phyloP scores from a whole-genome alignment of 805 yeast genomes.

The Ogataea trehaloabstinens region DNA sequence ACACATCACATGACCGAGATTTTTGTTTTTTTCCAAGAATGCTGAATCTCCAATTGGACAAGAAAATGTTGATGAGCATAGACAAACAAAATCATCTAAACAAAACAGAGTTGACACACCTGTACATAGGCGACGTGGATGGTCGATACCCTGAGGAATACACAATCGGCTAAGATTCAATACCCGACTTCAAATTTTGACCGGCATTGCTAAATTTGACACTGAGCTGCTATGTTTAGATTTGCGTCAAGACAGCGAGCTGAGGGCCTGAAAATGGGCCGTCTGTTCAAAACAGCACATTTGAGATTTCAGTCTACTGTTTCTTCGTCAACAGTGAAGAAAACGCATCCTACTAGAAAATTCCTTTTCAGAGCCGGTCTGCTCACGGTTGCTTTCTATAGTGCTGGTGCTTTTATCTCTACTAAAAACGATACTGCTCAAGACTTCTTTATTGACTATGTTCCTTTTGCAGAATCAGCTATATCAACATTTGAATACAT shows the following conservation, averaged over 20 bases:
- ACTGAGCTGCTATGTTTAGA: conserved; percentile 15
- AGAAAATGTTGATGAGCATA: background rate
- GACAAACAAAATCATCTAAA: background rate
- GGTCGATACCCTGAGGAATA: no score
- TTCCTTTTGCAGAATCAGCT: conserved; percentile 60
- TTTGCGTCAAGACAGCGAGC: conserved; percentile 10
- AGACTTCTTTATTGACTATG: conserved; percentile 58
- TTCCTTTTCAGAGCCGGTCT: conserved; percentile 27
- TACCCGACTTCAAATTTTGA: no score
- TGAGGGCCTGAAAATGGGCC: conserved; percentile 9
- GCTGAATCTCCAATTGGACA: conserved; percentile 1
- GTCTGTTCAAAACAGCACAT: conserved; percentile 10
- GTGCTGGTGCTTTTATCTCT: conserved; percentile 59
- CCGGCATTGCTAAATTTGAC: no score
- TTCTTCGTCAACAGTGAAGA: conserved; percentile 12
- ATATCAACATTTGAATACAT: conserved; percentile 48
- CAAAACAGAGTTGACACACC: background rate
- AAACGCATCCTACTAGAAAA: conserved; percentile 24
- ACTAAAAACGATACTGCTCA: conserved; percentile 56
- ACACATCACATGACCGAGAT: background rate
- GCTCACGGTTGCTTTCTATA: conserved; percentile 39
- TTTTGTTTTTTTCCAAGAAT: background rate
- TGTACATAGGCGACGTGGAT: background rate
- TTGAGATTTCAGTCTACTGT: conserved; percentile 24
- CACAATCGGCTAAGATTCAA: no score